Evolutionary conservation across 2,329 filamentous ascomycete species (phyloP).

Genomic region (Stachybotrys elegans): DNA sequence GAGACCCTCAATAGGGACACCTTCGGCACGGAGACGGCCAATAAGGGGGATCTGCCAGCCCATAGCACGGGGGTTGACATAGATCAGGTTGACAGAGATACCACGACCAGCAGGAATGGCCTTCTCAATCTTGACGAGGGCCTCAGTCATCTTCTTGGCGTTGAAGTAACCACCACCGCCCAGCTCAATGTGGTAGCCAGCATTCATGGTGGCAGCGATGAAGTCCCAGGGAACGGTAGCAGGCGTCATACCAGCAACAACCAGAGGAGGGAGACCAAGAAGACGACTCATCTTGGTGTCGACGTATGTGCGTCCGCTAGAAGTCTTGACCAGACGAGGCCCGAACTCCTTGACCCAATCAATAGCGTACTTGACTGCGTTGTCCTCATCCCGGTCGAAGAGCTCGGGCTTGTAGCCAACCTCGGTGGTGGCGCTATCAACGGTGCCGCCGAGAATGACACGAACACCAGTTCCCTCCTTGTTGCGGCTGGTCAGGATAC

Average conservation of each 20-base stretch:
- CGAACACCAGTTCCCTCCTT: conserved; percentile 98
- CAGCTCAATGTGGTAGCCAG: conserved; percentile 90
- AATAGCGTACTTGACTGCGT: conserved; percentile 89
- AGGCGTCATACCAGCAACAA: conserved; percentile 94
- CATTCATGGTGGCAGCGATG: conserved; percentile 87
- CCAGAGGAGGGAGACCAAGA: conserved; percentile 76
- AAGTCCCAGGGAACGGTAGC: conserved; percentile 88
- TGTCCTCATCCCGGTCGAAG: conserved; percentile 92
- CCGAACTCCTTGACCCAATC: conserved; percentile 98
- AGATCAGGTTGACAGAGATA: conserved; percentile 87
- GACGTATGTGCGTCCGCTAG: conserved; percentile 82
- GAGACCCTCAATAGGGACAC: conserved; percentile 85
- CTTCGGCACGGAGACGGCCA: conserved; percentile 72
- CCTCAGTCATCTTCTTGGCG: conserved; percentile 74
- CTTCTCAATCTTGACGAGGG: conserved; percentile 78
- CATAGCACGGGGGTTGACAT: conserved; percentile 86
- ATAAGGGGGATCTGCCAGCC: conserved; percentile 87
- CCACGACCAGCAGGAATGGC: conserved; percentile 79
- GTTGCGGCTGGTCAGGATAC: conserved; percentile 94
- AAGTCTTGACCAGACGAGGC: conserved; percentile 86
- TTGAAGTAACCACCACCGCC: conserved; percentile 88
- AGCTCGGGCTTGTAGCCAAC: conserved; percentile 97
- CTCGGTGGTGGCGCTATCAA: conserved; percentile 83
- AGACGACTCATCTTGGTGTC: conserved; percentile 95
- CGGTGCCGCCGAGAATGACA: conserved; percentile 89